Evolutionary conservation across 768 basidiomycete genomes (phyloP), one percentile per base, ranked within the genome.

Genomic region (Amanita fuliginea): DNA sequence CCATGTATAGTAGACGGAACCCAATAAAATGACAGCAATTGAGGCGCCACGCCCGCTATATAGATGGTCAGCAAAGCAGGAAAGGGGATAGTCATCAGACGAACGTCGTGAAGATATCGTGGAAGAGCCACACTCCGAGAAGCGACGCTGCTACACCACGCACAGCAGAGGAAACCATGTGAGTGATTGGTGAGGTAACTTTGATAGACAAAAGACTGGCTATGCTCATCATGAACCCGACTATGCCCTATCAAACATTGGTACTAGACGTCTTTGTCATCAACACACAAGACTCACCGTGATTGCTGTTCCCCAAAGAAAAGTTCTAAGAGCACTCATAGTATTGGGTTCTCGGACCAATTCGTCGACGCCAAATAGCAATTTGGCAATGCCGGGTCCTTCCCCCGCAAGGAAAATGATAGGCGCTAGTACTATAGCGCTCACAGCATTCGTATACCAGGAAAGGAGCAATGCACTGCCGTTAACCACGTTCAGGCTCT

Each of bases 131-230:
- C 63, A 86, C 73, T 19, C 82, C 89, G 11, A 96, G 71, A 40
- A 94, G 61, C 4, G 91, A 89, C n/a, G 85, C 89, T 1, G 91
- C 81, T 22, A 97, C 94, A 14, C 95, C 93, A 47, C 94, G 86
- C 3, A 95, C 90, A 16, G 95, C 94, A 9, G 92, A 92, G 3
- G 91, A 94, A 22, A 96, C 71, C 94, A 97, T 98, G 64, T 98
- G 94, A 2, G 94, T 94, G 62, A 97, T 92, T 11, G 94, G 94
- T 1, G 92, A 95, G 6, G 94, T 98, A 53, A 97, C 87, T 64
- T 98, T 94, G 73, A 98, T 96, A 21, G 89, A 93, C 26, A 98
- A 74, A 53, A 94, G 69, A 54, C 88, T 90, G 8, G 94, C 93
- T 47, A 98, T 78, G 67, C 86, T 90, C 80, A 98, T 96, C 57